phyloP scores from a whole-genome alignment of 2,329 filamentous ascomycete species.

The Domatiomyces catenatus region DNA sequence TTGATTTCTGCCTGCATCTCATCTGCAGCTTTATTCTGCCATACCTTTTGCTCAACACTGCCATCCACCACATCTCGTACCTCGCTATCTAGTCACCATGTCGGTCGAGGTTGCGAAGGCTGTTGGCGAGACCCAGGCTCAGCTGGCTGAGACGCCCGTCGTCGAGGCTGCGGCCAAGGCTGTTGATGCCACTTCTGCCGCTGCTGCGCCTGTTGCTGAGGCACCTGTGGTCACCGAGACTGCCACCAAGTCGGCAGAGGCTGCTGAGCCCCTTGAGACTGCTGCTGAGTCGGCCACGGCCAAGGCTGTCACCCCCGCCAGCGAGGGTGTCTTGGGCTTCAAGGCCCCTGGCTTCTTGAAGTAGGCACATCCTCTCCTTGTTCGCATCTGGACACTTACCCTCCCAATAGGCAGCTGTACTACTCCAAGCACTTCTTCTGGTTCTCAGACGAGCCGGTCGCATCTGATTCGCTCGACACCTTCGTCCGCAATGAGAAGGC shows the following conservation, averaged over 20 bases:
- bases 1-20: background rate
- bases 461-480: constrained; percentile 54
- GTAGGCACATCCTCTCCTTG: constrained; percentile 39
- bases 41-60: constrained; percentile 24
- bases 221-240: constrained; percentile 15
- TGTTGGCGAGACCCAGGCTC: constrained; percentile 40
- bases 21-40: constrained; percentile 24
- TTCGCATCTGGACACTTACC: constrained; percentile 3
- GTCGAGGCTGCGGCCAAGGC: constrained; percentile 23
- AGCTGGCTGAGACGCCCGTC: constrained; percentile 22
- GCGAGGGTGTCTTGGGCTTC: constrained; percentile 75
- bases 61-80: constrained; percentile 16
- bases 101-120: constrained; percentile 55
- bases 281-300: constrained; percentile 27
- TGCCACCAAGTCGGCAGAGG: constrained; percentile 13
- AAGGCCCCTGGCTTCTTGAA: constrained; percentile 82
- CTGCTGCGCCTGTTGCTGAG: constrained; percentile 3
- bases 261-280: constrained; percentile 25
- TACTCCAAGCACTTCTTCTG: constrained; percentile 91
- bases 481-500: constrained; percentile 87
- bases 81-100: constrained; percentile 37
- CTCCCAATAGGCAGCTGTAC: constrained; percentile 54
- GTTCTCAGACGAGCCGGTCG: constrained; percentile 59
- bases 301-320: constrained; percentile 49
- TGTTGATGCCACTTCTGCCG: constrained; percentile 6